phyloP scores from a whole-genome alignment of 169 alveolate species.

The Plasmodium gonderi region DNA sequence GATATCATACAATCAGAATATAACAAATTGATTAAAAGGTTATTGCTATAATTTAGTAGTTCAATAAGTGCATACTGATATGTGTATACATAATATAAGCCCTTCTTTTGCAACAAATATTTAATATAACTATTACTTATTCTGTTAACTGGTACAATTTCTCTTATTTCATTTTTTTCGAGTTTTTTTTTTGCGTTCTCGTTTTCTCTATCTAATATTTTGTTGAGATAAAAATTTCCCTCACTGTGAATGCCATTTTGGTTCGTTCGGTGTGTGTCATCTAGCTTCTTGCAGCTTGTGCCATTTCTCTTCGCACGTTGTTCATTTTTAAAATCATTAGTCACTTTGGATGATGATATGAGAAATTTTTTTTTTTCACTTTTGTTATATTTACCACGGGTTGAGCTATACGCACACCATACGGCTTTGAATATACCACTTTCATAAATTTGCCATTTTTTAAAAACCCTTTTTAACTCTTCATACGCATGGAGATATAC shows the following conservation, averaged over 20 bases:
- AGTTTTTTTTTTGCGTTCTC: background rate
- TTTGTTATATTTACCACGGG: slow-evolving; percentile 56
- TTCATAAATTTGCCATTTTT: background rate
- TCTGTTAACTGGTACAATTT: background rate
- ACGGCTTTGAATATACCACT: background rate
- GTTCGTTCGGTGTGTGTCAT: background rate
- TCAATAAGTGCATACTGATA: slow-evolving; percentile 63
- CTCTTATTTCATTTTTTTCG: slow-evolving; percentile 19
- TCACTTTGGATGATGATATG: background rate
- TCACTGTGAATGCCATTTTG: background rate
- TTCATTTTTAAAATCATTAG: background rate
- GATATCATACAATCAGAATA: slow-evolving; percentile 58
- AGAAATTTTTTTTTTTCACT: slow-evolving; percentile 68
- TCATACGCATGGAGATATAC: background rate
- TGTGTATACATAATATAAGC: slow-evolving; percentile 20
- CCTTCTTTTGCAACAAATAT: slow-evolving; percentile 6
- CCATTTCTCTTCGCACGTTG: background rate
- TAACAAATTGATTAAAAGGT: slow-evolving; percentile 11
- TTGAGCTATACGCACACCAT: background rate
- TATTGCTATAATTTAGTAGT: slow-evolving; percentile 24
- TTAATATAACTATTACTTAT: slow-evolving; percentile 29
- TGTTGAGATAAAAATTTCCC: slow-evolving; percentile 27
- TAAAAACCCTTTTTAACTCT: background rate
- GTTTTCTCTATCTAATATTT: background rate
- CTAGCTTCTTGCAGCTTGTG: background rate